Base-by-base conservation (phyloP, 495 filamentous ascomycete species). In the Tuber magnatum region DNA sequence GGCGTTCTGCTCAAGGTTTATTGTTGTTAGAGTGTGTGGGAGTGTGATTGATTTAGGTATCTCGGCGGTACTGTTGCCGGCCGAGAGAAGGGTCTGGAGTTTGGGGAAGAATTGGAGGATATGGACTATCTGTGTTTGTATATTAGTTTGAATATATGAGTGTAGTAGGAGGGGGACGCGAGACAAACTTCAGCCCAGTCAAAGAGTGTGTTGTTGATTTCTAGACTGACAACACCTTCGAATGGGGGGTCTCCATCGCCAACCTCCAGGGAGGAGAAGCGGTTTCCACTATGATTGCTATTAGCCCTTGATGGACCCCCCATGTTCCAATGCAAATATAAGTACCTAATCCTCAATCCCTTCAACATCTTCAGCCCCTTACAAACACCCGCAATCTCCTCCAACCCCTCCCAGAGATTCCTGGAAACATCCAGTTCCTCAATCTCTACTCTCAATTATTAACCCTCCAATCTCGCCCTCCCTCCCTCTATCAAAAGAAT, bases 391-490 rank as follows among this genome's bases (percentile, higher is more conserved):
- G 87, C 86, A 35, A 97, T 87, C 40, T 91, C 88, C 4, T 84
- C 81, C 83, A 93, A 89, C 24, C 82, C 84, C 74, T 89, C 88
- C 78, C 97, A 88, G 70, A 97, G 83, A 83, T 94, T 98, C 65
- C 93, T 87, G 79, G 93, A 93, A 46, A 99, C 83, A 82, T 98
- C 94, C 43, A 99, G 86, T 81, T 97, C 92, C 20, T 87, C 86
- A 74, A 97, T 91, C 74, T 91, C 89, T 38, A 87, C 84, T 79
- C 80, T 83, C 35, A 48, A 48, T 44, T 46, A 56, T 80, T 24
- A 79, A 71, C 43, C 42, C 20, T 42, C 9, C 39, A 35, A 56
- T 40, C n/a, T 28, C 32, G 28, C 18, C 18, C 18, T 32, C 40
- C 43, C 44, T 28, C 3, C 6, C 18, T 44, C 38, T 40, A 43